Conservation (phyloP, 2,329 filamentous ascomycete genomes). For the Grosmannia penicillata region DNA sequence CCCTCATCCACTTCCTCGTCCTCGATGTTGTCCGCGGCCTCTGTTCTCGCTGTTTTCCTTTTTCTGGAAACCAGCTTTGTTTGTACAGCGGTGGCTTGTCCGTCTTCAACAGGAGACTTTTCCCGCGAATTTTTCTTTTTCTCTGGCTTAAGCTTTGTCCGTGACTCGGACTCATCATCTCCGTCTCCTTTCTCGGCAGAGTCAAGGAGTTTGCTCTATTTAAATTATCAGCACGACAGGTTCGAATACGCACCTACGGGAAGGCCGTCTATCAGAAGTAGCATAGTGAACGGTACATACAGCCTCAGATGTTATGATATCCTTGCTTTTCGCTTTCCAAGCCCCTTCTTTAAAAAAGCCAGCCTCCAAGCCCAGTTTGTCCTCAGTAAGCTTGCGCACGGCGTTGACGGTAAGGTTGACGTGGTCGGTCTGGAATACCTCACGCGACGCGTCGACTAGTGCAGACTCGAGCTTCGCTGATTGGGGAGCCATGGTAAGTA, state of each 20-base stretch:
- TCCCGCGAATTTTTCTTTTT: neutral
- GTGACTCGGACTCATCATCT: slow-evolving; percentile 3
- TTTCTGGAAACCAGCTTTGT: slow-evolving; percentile 7
- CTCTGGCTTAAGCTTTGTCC: neutral
- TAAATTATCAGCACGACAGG: neutral
- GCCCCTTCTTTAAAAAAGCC: slow-evolving; percentile 32
- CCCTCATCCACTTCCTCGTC: neutral
- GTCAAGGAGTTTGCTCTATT: slow-evolving; percentile 6
- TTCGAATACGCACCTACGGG: too few relatives aligned
- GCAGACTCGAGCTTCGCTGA: slow-evolving; percentile 27
- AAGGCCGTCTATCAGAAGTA: neutral
- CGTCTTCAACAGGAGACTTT: too few relatives aligned
- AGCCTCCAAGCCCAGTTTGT: slow-evolving; percentile 29
- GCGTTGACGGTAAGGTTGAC: slow-evolving; percentile 40
- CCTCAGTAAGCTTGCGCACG: slow-evolving; percentile 37
- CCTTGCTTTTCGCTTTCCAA: slow-evolving; percentile 46
- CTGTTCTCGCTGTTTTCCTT: slow-evolving; percentile 1
- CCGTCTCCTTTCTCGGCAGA: neutral
- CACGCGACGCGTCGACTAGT: slow-evolving; percentile 30
- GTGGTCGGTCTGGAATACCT: slow-evolving; percentile 27
- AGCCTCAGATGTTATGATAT: slow-evolving; percentile 37
- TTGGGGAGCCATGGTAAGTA: slow-evolving; percentile 24
- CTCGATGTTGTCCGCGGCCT: slow-evolving; percentile 1
- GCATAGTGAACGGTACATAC: slow-evolving; percentile 23
- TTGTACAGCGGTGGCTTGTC: slow-evolving; percentile 10